phyloP scores from a whole-genome alignment of 2,329 filamentous ascomycete species.

The Fusarium sp. region DNA sequence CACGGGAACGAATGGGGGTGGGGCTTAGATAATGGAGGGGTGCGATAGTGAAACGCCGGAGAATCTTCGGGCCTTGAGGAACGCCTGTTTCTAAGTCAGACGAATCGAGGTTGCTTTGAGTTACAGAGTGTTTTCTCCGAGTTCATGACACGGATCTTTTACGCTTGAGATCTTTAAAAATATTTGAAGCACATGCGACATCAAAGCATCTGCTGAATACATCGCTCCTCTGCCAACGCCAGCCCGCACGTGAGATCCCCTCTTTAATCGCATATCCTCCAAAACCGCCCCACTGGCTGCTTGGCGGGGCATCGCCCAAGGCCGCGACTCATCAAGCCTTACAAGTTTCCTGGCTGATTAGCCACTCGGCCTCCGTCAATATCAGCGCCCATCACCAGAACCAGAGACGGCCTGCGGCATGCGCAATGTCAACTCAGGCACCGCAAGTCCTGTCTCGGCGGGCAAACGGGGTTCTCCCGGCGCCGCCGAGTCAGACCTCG shows the following conservation, averaged over 20 bases:
- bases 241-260: constrained; percentile 28
- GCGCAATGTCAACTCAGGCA: constrained; percentile 52
- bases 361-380: constrained; percentile 27
- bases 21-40: constrained; percentile 46
- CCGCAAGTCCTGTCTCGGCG: constrained; percentile 52
- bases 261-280: constrained; percentile 46
- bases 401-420: constrained; percentile 42
- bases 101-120: background rate
- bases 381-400: constrained; percentile 34
- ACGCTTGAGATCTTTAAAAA: background rate
- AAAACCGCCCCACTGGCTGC: constrained; percentile 39
- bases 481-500: constrained; percentile 39
- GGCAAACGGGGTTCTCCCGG: constrained; percentile 48
- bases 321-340: constrained; percentile 46
- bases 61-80: constrained; percentile 43
- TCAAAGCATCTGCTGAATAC: background rate
- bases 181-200: background rate
- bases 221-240: background rate
- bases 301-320: constrained; percentile 44
- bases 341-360: constrained; percentile 29
- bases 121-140: background rate
- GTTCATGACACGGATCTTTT: background rate
- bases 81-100: background rate
- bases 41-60: constrained; percentile 46
- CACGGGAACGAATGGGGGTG: constrained; percentile 43